Evolutionary conservation across 108 stramenopile genomes (phyloP), one percentile per base, ranked within the genome.

Genomic region (Nitzschia inconspicua): DNA sequence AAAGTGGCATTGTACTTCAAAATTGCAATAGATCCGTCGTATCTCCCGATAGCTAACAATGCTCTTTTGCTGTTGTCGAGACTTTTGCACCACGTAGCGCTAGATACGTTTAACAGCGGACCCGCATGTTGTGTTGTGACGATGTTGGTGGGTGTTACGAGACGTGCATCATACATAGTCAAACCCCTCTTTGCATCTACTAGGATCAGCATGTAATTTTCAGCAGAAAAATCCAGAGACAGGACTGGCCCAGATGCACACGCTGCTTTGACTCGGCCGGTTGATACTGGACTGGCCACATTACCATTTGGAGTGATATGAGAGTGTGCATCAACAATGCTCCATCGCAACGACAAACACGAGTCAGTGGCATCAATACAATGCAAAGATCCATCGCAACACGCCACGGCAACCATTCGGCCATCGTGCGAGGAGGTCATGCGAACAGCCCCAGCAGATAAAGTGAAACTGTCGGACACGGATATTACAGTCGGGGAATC

Each of bases 381-480:
- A 16, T 54, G 44, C 29, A 90, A 42, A 10, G 78, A 82, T 19
- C 84, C 84, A 49, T 86, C 80, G 10, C 47, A 52, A 32, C 65
- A 78, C 2, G 70, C 66, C 25, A 72, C 63, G 3, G 67, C 73
- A n/a, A 75, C 79, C 50, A 80, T 24, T 0, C 79, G 72, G 27
- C 79, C 79, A 56, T 80, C 79, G 16, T 58, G 42, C 14, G 69
- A 80, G 30, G 68, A 52, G 24, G 63, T 57, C 16, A 79, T 22
- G 22, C 70, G 59, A 18, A 72, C 66, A 3, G 58, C 77, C 16
- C 55, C 10, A 26, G 44, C 37, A 23, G 55, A 19, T 8, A 76
- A 18, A 18, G 36, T 18, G 13, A 28, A 64, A 24, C 46, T 46
- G 25, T 47, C 24, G 24, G 29, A 31, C 44, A 47, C 59, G 24